A percentile compares a stretch with the other conserved stretches of the same genome.
These are phyloP conservation scores for Colletotrichum australisinense DNA, from an alignment of 2,329 filamentous ascomycete genomes.

Conservation along the genomic window DNA sequence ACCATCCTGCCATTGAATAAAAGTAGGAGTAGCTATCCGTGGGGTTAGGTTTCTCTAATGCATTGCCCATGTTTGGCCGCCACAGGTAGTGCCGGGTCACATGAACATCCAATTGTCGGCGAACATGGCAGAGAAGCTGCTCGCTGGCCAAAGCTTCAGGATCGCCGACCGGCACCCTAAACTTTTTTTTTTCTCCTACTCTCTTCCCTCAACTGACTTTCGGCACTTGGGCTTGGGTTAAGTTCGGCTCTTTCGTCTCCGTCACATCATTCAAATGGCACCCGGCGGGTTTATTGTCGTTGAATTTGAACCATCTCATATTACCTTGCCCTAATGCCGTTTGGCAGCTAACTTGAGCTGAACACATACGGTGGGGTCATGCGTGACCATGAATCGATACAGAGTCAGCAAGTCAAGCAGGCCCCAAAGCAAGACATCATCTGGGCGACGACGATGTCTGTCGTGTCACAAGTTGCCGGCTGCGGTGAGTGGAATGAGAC, in stretches of 20 bases:
- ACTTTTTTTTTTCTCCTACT: background rate
- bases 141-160: background rate
- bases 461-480: slow-evolving; percentile 1
- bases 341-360: background rate
- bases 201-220: background rate
- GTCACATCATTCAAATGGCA: background rate
- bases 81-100: too few species aligned
- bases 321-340: background rate
- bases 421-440: background rate
- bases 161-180: background rate
- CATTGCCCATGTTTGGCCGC: background rate
- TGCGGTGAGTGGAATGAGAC: background rate
- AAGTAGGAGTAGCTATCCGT: background rate
- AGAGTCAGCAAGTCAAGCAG: background rate
- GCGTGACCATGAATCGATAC: background rate
- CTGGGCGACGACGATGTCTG: background rate
- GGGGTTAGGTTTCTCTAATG: background rate
- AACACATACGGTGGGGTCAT: too few species aligned
- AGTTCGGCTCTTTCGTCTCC: background rate
- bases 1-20: background rate
- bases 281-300: background rate
- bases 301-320: background rate
- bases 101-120: background rate
- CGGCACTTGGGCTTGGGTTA: background rate
- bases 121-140: background rate